Percentiles rank a stretch among this genome's conserved stretches.
phyloP scores from a whole-genome alignment of 495 filamentous ascomycete genomes.

The Trichoderma reesei region DNA sequence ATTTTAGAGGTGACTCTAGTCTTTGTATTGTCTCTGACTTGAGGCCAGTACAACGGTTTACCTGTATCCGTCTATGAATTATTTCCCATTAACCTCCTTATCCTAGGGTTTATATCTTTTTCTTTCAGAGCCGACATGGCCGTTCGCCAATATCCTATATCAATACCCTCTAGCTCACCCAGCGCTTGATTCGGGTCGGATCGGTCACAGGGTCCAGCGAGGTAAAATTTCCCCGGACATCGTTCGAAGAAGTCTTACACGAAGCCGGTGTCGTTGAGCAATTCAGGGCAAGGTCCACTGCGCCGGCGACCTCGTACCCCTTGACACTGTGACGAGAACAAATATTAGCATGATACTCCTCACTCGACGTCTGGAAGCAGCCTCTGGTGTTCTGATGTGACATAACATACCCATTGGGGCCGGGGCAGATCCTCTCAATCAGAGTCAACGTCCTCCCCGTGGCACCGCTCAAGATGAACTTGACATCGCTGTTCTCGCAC shows the following conservation, averaged over 20 bases:
- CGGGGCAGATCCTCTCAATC: slow-evolving; percentile 24
- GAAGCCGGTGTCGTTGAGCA: not conserved
- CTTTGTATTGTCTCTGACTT: too few relatives aligned
- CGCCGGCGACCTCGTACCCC: not conserved
- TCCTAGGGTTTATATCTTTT: too few relatives aligned
- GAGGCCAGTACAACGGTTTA: too few relatives aligned
- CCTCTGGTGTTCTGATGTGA: not conserved
- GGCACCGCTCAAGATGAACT: slow-evolving; percentile 40
- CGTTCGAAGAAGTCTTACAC: slow-evolving; percentile 10
- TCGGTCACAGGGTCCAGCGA: not conserved
- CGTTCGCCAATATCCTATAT: not conserved
- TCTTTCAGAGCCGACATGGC: not conserved
- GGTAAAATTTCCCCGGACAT: not conserved
- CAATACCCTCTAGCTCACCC: not conserved
- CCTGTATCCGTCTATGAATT: too few relatives aligned
- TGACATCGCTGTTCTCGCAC: slow-evolving; percentile 27
- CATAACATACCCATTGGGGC: slow-evolving; percentile 16
- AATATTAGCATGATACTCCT: not conserved
- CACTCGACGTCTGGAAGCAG: not conserved
- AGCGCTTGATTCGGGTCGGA: not conserved
- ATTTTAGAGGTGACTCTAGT: too few relatives aligned
- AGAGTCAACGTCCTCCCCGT: slow-evolving; percentile 21
- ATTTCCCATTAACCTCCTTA: too few relatives aligned
- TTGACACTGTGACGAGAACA: not conserved
- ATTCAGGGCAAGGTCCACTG: not conserved